A percentile compares a stretch with the other conserved stretches of the same genome.
Conservation (phyloP, 2,329 filamentous ascomycete genomes). For the Lomentospora prolificans region DNA sequence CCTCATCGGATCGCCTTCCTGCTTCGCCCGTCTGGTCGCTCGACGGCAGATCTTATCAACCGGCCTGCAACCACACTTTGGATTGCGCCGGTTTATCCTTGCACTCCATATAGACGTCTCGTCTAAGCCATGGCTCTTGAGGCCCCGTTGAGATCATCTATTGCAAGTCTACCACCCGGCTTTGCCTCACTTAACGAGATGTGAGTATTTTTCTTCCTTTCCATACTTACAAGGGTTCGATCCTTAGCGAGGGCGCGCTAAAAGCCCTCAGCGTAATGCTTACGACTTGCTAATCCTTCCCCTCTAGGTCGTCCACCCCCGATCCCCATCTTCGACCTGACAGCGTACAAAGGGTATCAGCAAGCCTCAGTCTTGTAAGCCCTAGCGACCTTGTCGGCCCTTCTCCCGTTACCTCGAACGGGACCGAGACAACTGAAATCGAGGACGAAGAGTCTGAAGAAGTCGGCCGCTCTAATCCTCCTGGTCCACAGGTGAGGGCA, state of each 20-base stretch:
- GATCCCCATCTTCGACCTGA: conserved; percentile 41
- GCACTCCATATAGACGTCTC: conserved; percentile 7
- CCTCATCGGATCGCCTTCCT: background rate
- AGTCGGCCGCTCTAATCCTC: conserved; percentile 25
- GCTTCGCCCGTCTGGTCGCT: background rate
- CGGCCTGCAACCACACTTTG: conserved; percentile 10
- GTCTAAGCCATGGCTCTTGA: conserved; percentile 45
- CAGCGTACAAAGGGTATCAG: conserved; percentile 37
- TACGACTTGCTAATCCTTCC: too few relatives aligned
- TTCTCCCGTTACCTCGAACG: conserved; percentile 77
- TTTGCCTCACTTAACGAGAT: conserved; percentile 28
- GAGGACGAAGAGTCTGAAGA: conserved; percentile 66
- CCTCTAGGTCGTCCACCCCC: conserved; percentile 24
- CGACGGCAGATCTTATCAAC: conserved; percentile 1
- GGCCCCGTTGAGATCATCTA: conserved; percentile 53
- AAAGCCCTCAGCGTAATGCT: background rate
- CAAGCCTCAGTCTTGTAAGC: conserved; percentile 48
- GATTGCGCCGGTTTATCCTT: background rate
- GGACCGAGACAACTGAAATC: conserved; percentile 74
- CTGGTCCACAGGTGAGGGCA: conserved; percentile 2
- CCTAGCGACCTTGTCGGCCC: conserved; percentile 66
- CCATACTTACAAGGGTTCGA: background rate
- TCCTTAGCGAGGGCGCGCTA: too few relatives aligned
- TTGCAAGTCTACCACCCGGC: conserved; percentile 43
- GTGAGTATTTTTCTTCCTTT: conserved; percentile 8